These are phyloP conservation scores for Plasmodiophora brassicae DNA, from an alignment of 208 protist genomes.

Conservation along the genomic window DNA sequence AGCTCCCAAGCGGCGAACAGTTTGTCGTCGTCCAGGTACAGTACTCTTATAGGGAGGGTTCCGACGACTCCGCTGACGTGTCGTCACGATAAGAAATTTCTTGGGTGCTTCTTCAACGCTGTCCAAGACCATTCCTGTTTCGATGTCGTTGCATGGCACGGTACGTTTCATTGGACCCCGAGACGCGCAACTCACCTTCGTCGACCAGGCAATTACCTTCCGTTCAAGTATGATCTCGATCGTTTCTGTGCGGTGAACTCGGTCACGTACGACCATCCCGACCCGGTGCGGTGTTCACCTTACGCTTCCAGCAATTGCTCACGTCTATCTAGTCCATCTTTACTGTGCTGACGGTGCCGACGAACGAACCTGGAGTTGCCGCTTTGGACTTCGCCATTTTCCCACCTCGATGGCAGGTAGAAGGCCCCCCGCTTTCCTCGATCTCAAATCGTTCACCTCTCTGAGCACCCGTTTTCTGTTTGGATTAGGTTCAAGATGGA, in stretches of 20 bases:
- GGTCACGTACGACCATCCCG: constrained; percentile 73
- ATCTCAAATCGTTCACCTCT: not conserved
- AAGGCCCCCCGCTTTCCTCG: not conserved
- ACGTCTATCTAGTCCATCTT: constrained; percentile 69
- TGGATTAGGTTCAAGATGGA: constrained; percentile 2
- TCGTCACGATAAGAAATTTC: not conserved
- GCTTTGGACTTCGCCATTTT: constrained; percentile 80
- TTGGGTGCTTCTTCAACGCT: not conserved
- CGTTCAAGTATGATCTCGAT: constrained; percentile 74
- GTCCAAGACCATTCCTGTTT: constrained; percentile 28
- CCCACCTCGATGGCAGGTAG: constrained; percentile 66
- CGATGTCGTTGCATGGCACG: constrained; percentile 80
- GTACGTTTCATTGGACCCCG: constrained; percentile 27
- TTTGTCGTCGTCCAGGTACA: constrained; percentile 47
- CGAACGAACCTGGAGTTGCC: constrained; percentile 64
- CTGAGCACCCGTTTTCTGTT: too few relatives aligned
- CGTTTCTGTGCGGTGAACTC: constrained; percentile 73
- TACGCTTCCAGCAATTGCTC: not conserved
- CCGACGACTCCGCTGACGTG: not conserved
- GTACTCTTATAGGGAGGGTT: not conserved
- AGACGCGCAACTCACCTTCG: not conserved
- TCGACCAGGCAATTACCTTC: constrained; percentile 68
- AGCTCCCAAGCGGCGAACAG: not conserved
- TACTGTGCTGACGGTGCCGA: constrained; percentile 73
- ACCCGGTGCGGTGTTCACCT: not conserved